Evolutionary conservation across 768 basidiomycete genomes (phyloP).

Genomic region (Leccinum broughii): DNA sequence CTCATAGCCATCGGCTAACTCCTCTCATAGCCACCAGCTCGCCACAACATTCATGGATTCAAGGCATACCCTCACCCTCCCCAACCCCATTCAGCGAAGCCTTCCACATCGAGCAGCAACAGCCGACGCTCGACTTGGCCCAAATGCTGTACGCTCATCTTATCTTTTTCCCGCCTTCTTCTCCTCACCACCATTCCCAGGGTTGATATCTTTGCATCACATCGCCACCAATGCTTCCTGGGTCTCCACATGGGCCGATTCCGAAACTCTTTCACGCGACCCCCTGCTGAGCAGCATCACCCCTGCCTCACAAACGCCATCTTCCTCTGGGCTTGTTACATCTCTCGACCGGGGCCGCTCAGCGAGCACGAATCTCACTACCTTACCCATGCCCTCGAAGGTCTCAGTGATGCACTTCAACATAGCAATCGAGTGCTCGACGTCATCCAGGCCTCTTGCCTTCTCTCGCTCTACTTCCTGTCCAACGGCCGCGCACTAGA

Average conservation of each 20-base stretch:
- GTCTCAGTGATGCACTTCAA: constrained; percentile 63
- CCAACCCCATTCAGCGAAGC: constrained; percentile 55
- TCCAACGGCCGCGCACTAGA: constrained; percentile 77
- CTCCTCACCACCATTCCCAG: constrained; percentile 38
- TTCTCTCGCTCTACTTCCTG: constrained; percentile 74
- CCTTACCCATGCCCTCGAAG: constrained; percentile 61
- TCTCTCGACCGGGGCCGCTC: constrained; percentile 69
- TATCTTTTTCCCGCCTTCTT: constrained; percentile 7
- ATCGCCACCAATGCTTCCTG: constrained; percentile 73
- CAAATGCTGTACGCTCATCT: constrained; percentile 57
- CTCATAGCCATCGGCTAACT: constrained; percentile 6
- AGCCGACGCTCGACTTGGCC: constrained; percentile 58
- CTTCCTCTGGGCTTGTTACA: constrained; percentile 81
- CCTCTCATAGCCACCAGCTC: constrained; percentile 43
- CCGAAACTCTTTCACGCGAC: constrained; percentile 56
- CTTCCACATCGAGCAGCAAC: constrained; percentile 44
- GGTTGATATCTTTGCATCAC: constrained; percentile 72
- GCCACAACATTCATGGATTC: constrained; percentile 52
- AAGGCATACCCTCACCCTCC: constrained; percentile 51
- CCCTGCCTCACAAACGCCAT: constrained; percentile 78
- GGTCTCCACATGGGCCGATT: constrained; percentile 68
- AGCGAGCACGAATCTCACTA: constrained; percentile 74
- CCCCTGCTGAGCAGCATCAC: constrained; percentile 63
- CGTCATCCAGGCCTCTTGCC: constrained; percentile 73
- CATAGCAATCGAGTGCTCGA: constrained; percentile 58